Evolutionary conservation across 1,284 basidiomycete species (phyloP).

Genomic region (Microbotryum violaceum): DNA sequence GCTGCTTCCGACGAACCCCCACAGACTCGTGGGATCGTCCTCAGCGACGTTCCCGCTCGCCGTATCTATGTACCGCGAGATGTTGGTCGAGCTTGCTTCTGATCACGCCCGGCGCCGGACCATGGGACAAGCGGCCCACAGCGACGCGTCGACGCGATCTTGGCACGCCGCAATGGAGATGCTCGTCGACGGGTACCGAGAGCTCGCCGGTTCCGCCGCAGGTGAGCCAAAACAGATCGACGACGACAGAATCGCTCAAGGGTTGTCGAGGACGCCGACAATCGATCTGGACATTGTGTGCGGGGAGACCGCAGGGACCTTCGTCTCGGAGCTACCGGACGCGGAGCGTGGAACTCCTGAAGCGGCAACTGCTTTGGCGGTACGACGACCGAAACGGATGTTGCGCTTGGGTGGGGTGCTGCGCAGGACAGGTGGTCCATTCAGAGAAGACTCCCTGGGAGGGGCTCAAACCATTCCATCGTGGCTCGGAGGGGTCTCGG

Average conservation of each 20-base stretch:
- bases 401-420: constrained; percentile 7
- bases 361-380: background rate
- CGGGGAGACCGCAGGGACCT: background rate
- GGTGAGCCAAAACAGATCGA: constrained; percentile 9
- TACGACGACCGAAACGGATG: background rate
- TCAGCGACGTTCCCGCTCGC: constrained; percentile 41
- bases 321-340: background rate
- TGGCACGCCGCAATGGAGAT: constrained; percentile 53
- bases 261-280: constrained; percentile 11
- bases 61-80: constrained; percentile 44
- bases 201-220: constrained; percentile 23
- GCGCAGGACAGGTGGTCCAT: constrained; percentile 1
- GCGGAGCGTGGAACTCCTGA: too few species aligned
- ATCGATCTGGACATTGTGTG: constrained; percentile 23
- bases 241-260: background rate
- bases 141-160: constrained; percentile 43
- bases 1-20: constrained; percentile 18
- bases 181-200: constrained; percentile 49
- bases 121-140: constrained; percentile 44
- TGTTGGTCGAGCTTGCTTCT: constrained; percentile 42
- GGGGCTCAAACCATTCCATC: background rate
- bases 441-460: background rate
- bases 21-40: constrained; percentile 18
- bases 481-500: background rate
- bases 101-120: constrained; percentile 40